Evolutionary conservation across 2,329 filamentous ascomycete genomes (phyloP).

Genomic region (Phialemoniopsis sp.): DNA sequence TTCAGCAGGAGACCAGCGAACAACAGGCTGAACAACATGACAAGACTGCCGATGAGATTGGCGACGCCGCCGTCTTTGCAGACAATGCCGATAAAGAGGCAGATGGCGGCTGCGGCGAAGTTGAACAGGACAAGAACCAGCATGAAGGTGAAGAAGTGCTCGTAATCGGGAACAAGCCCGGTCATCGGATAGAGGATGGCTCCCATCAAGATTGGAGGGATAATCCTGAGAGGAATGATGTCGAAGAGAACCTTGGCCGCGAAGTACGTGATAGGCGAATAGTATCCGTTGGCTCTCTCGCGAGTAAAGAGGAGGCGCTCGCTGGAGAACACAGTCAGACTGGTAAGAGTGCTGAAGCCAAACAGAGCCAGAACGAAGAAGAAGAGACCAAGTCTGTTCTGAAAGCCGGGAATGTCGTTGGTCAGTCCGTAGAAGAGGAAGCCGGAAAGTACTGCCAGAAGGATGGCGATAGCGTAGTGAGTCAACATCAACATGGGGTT

Average conservation of each 20-base stretch:
- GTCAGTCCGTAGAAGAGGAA: slow-evolving; percentile 96
- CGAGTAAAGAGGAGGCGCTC: slow-evolving; percentile 89
- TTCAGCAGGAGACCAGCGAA: slow-evolving; percentile 94
- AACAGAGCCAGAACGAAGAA: slow-evolving; percentile 96
- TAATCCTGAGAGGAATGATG: slow-evolving; percentile 87
- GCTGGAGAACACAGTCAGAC: slow-evolving; percentile 85
- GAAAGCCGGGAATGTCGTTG: slow-evolving; percentile 94
- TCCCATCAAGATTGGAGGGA: slow-evolving; percentile 92
- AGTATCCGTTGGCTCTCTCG: slow-evolving; percentile 95
- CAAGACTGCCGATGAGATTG: slow-evolving; percentile 87
- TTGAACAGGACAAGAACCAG: slow-evolving; percentile 94
- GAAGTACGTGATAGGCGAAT: slow-evolving; percentile 91
- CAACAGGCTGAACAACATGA: slow-evolving; percentile 95
- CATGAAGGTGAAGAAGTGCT: slow-evolving; percentile 87
- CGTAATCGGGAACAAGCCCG: slow-evolving; percentile 75
- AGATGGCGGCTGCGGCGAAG: slow-evolving; percentile 87
- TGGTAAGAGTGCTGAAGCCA: slow-evolving; percentile 93
- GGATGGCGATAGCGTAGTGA: slow-evolving; percentile 94
- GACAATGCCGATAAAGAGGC: slow-evolving; percentile 92
- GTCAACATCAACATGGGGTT: slow-evolving; percentile 98
- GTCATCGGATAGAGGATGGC: slow-evolving; percentile 98
- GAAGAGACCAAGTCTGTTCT: slow-evolving; percentile 94
- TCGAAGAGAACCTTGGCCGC: slow-evolving; percentile 97
- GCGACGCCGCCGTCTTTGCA: slow-evolving; percentile 90
- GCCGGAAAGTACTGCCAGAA: slow-evolving; percentile 89